Evolutionary conservation across 495 filamentous ascomycete species (phyloP), one percentile per base, ranked within the genome.

Genomic region (Immersiella caudata): DNA sequence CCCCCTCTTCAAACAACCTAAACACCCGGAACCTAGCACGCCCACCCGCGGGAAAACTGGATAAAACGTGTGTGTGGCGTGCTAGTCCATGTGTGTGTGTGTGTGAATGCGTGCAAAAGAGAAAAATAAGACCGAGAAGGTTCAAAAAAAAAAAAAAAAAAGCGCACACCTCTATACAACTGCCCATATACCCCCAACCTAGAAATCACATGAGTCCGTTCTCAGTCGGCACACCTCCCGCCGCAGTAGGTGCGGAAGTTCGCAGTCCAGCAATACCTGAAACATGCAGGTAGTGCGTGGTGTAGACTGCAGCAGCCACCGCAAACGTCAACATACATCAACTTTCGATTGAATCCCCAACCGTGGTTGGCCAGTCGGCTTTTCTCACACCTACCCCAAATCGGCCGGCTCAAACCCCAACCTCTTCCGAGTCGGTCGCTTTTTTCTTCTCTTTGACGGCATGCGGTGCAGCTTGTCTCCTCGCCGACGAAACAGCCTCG

Each of bases 231-330:
- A 33, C 29, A 33, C 29, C 29, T 33, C 8, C 29, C 29, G 8
- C 29, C 8, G 29, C 29, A 4, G 29, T 8, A 33, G 4, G 4
- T 3, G 4, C 29, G 4, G 14, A 46, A 4, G 40, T 55, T 26
- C 20, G 24, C 52, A 26, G 21, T 4, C 21, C n/a, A 55, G 52
- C 52, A 55, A 60, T 36, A 61, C 61, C 56, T 65, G 67, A 68
- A 56, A 68, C 67, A 68, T 68, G 62, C 62, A 65, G 49, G 25
- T 12, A 29, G n/a, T 18, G 6, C 25, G 25, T 27, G 5, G 22
- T 33, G 57, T 8, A 55, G 21, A 2, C 8, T 26, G 24, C 25
- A 22, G 2, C 52, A 55, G 20, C 20, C 52, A 55, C 20, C 21
- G 52, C 25, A 22, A 24, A 55, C 21, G 24, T 55, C 52, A 22